phyloP scores from a whole-genome alignment of 345 rosid genomes.

The Camelina sativa region DNA sequence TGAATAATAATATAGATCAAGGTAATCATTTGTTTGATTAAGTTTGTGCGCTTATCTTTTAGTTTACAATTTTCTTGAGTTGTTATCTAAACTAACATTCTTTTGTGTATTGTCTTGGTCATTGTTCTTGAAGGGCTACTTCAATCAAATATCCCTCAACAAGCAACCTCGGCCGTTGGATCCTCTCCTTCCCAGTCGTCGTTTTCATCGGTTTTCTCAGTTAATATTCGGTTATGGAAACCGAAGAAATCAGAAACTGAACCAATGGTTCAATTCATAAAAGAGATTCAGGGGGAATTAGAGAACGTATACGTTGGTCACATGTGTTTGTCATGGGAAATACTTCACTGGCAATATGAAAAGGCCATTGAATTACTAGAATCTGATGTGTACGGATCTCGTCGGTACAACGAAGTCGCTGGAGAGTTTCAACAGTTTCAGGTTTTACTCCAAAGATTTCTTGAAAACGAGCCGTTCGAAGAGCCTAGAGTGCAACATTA shows the following conservation, averaged over 20 bases:
- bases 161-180: constrained; percentile 44
- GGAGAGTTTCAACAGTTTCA: constrained; percentile 94
- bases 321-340: constrained; percentile 96
- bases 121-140: constrained; percentile 61
- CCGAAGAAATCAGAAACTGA: constrained; percentile 54
- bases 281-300: constrained; percentile 68
- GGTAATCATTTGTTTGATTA: too few relatives aligned
- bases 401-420: constrained; percentile 77
- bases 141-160: constrained; percentile 64
- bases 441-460: constrained; percentile 81
- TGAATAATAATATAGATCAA: too few relatives aligned
- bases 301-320: constrained; percentile 96
- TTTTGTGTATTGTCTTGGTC: not conserved
- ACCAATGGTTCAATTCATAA: constrained; percentile 60
- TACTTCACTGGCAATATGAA: constrained; percentile 92
- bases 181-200: constrained; percentile 45
- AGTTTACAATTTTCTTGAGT: not conserved
- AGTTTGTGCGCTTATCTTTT: too few relatives aligned
- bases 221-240: constrained; percentile 53
- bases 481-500: constrained; percentile 81
- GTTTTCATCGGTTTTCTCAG: constrained; percentile 59
- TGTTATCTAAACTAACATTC: not conserved
- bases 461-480: constrained; percentile 82
- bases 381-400: constrained; percentile 61
- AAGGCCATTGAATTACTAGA: constrained; percentile 76